phyloP scores from a whole-genome alignment of 805 yeast species.

The Saccharomycodes ludwigii region DNA sequence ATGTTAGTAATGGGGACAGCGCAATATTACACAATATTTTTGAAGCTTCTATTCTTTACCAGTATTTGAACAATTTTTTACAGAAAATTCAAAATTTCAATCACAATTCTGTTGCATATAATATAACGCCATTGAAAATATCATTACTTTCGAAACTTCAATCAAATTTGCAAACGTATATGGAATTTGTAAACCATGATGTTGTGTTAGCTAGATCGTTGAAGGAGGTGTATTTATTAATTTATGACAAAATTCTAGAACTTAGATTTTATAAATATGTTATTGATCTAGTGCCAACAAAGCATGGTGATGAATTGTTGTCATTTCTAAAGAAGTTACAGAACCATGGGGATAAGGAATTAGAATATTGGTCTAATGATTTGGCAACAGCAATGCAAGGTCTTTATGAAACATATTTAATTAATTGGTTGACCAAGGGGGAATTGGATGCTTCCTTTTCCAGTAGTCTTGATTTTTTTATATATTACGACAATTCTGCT shows the following conservation, averaged over 20 bases:
- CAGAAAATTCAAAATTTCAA: constrained; percentile 18
- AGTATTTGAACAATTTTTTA: constrained; percentile 27
- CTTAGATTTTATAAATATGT: constrained; percentile 47
- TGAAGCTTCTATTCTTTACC: constrained; percentile 65
- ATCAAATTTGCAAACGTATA: constrained; percentile 30
- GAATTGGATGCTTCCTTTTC: constrained; percentile 38
- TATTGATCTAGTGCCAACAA: constrained; percentile 19
- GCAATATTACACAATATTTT: constrained; percentile 42
- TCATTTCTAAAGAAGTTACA: constrained; percentile 38
- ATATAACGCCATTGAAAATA: constrained; percentile 51
- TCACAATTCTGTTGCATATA: constrained; percentile 28
- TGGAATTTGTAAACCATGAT: constrained; percentile 30
- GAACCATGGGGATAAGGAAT: constrained; percentile 50
- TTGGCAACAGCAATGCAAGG: constrained; percentile 34
- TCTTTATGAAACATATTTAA: constrained; percentile 51
- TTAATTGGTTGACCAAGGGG: constrained; percentile 63
- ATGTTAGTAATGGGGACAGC: constrained; percentile 42
- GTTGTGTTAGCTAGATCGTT: constrained; percentile 27
- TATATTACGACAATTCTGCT: too few relatives aligned
- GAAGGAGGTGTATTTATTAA: constrained; percentile 19
- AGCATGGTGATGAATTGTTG: constrained; percentile 40
- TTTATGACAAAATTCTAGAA: constrained; percentile 40
- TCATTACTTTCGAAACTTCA: constrained; percentile 44
- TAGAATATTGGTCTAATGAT: constrained; percentile 30
- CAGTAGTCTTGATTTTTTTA: too few relatives aligned